phyloP scores from a whole-genome alignment of 805 yeast species.

The Metschnikowia amazonensis region DNA sequence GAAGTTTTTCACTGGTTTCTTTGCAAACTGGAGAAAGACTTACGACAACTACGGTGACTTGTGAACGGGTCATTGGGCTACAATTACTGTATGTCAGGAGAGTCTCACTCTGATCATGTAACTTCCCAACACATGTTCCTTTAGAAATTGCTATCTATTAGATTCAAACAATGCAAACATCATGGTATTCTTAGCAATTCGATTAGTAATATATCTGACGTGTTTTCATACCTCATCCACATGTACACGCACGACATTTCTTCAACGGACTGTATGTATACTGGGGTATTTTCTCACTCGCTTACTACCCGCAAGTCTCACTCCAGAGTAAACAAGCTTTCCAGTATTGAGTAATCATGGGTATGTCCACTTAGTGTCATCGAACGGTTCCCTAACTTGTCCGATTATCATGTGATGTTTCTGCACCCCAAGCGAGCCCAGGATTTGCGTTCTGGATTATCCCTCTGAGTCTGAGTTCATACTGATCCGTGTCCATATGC shows the following conservation, averaged over 20 bases:
- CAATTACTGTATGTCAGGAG: not conserved
- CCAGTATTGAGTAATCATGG: conserved; percentile 3
- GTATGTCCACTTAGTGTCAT: not conserved
- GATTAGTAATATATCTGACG: not conserved
- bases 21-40: conserved; percentile 59
- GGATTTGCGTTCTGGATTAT: too few species aligned
- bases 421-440: not conserved
- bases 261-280: conserved; percentile 3
- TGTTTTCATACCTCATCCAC: not conserved
- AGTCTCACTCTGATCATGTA: not conserved
- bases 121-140: not conserved
- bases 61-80: conserved; percentile 15
- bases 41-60: conserved; percentile 51
- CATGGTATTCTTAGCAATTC: not conserved
- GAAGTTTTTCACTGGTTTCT: conserved; percentile 69
- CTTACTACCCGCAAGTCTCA: not conserved
- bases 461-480: not conserved
- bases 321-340: conserved; percentile 1
- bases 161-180: too few species aligned
- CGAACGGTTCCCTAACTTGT: not conserved
- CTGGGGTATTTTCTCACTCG: conserved; percentile 4
- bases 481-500: not conserved
- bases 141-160: not conserved
- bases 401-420: not conserved
- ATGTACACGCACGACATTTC: conserved; percentile 1